A percentile compares a stretch with the other conserved stretches of the same genome.
Evolutionary conservation across 2,329 filamentous ascomycete species (phyloP).

Genomic region (Fusarium agapanthi): DNA sequence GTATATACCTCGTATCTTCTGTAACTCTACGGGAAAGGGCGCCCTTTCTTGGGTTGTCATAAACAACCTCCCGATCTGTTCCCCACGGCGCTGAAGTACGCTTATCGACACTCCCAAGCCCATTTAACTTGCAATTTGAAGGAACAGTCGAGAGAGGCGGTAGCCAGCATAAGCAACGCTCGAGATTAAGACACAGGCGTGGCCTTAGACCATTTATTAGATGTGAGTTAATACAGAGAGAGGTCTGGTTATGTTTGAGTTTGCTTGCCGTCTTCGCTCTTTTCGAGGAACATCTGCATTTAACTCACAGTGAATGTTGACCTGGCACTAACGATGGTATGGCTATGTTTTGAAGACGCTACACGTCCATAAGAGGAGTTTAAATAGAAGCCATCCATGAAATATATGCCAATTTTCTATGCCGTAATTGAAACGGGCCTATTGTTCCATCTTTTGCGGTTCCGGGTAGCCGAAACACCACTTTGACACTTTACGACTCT

Average conservation of each 20-base stretch:
- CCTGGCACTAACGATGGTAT: not conserved
- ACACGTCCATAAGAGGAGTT: not conserved
- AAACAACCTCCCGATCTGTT: not conserved
- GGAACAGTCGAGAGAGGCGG: not conserved
- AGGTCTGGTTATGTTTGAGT: not conserved
- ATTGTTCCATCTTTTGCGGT: not conserved
- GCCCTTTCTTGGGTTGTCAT: not conserved
- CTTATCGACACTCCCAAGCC: too few species aligned
- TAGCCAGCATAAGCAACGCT: not conserved
- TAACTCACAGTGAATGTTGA: too few species aligned
- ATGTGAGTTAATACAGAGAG: accelerated
- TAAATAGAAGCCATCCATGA: not conserved
- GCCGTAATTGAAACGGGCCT: not conserved
- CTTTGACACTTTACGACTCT: not conserved
- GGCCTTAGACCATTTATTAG: not conserved
- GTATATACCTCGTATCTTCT: not conserved
- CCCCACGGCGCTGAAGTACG: not conserved
- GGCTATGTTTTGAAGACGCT: not conserved
- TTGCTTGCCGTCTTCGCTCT: not conserved
- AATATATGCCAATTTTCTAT: not conserved
- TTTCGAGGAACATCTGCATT: accelerated
- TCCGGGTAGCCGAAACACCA: not conserved
- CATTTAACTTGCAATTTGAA: not conserved
- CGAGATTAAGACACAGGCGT: accelerated
- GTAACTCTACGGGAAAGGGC: not conserved